Base-by-base conservation (phyloP, 306 rosid genomes). In the Castanea crenata region DNA sequence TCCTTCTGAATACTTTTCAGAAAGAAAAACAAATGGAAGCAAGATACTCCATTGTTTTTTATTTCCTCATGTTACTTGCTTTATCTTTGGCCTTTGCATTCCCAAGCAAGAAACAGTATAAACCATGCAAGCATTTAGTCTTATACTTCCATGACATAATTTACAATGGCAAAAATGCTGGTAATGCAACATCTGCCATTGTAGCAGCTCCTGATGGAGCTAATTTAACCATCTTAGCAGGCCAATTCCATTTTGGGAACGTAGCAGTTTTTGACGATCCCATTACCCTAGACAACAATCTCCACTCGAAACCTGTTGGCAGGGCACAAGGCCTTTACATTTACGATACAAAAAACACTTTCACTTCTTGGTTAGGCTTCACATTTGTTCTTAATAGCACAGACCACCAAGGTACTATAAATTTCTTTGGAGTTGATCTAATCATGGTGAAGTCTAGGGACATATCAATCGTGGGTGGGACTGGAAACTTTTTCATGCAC, bases 241-340 rank as follows among this genome's bases (percentile, higher is more conserved):
- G 69, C 4, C 79, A 83, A 4, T 80, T 51, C 51, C 91, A 91
- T 74, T 94, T 94, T 4, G 97, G 96, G 1, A 85, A 88, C 90
- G 79, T 93, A 2, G 92, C 21, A 0, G 87, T 90, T 46, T 92
- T 94, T 20, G 92, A 94, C 34, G 94, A 94, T 55, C 98, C 94
- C 29, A 87, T 94, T 49, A 92, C 97, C 3, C 49, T 89, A 0
- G 98, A 94, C 51, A 87, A 92, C 71, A 86, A 89, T 20, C 86
- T 94, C 51, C 92, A 82, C 79, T 94, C 96, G 1, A 75, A 80
- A n/a, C 92, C 91, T 0, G 84, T 94, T 5, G 97, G 98, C 4
- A 84, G 96, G 65, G 94, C 98, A 44, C 97, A 94, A 52, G 97
- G 98, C 0, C 55, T 94, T 16, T 94, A 94, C 78, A 8, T 92